Evolutionary conservation across 2,329 filamentous ascomycete species (phyloP).

Genomic region (Hypoxylon sp.): DNA sequence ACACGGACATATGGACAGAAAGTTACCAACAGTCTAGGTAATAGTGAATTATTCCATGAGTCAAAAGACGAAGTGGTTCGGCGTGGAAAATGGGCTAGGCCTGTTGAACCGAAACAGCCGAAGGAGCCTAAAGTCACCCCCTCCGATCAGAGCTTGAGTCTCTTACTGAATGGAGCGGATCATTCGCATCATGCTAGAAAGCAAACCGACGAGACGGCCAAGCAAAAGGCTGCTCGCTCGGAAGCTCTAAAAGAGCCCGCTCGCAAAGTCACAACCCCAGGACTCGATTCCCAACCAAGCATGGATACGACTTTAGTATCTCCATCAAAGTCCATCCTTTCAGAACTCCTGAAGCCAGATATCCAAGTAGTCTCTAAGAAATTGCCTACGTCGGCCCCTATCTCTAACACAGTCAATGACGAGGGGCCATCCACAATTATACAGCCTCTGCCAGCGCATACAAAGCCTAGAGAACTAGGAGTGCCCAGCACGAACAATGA

Average conservation of each 20-base stretch:
- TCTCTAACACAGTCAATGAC: not conserved
- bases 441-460: not conserved
- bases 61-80: not conserved
- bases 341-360: not conserved
- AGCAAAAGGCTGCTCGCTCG: not conserved
- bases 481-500: not conserved
- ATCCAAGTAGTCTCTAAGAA: not conserved
- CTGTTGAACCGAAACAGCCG: conserved; percentile 4
- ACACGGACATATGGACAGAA: conserved; percentile 23
- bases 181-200: not conserved
- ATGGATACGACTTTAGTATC: not conserved
- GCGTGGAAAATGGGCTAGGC: not conserved
- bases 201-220: not conserved
- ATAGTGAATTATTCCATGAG: not conserved
- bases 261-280: not conserved
- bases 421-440: not conserved
- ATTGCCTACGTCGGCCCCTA: not conserved
- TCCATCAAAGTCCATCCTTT: not conserved
- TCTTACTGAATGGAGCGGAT: not conserved
- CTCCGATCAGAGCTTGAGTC: not conserved
- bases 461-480: not conserved
- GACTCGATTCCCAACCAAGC: not conserved
- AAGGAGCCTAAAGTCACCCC: not conserved
- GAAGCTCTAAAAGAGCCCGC: not conserved
- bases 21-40: not conserved